Evolutionary conservation across 805 yeast species (phyloP).

Genomic region (Wickerhamiella parazyma): DNA sequence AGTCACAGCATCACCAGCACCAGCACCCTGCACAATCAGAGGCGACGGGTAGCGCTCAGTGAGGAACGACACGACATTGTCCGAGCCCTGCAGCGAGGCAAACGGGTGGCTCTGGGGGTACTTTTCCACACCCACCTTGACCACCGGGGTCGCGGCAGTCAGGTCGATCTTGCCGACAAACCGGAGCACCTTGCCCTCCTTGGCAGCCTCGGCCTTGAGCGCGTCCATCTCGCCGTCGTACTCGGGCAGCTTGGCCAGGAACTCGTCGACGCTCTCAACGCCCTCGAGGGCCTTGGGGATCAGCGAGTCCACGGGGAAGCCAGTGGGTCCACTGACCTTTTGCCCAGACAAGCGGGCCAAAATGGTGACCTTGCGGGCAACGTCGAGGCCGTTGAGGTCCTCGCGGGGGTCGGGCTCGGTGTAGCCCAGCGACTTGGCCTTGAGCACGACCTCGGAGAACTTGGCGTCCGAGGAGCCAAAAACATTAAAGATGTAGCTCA

Average conservation of each 20-base stretch:
- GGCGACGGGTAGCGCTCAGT: conserved; percentile 90
- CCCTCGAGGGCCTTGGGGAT: conserved; percentile 75
- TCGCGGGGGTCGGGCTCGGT: conserved; percentile 99
- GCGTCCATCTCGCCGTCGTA: conserved; percentile 69
- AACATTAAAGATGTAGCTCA: conserved; percentile 89
- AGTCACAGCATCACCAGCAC: conserved; percentile 63
- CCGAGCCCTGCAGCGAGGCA: conserved; percentile 90
- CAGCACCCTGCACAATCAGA: conserved; percentile 94
- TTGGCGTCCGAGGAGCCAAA: conserved; percentile 63
- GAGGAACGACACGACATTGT: conserved; percentile 83
- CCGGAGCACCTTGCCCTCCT: conserved; percentile 76
- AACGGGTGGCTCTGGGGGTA: conserved; percentile 87
- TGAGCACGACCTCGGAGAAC: conserved; percentile 79
- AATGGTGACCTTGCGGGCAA: conserved; percentile 95
- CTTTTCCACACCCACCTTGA: conserved; percentile 77
- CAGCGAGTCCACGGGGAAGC: conserved; percentile 88
- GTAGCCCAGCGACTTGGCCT: conserved; percentile 85
- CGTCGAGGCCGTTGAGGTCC: conserved; percentile 94
- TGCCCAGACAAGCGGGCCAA: conserved; percentile 87
- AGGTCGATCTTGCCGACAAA: conserved; percentile 87
- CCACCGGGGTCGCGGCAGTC: conserved; percentile 36
- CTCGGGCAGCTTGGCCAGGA: conserved; percentile 64
- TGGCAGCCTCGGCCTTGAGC: conserved; percentile 67
- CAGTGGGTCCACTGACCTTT: conserved; percentile 68
- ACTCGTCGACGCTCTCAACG: conserved; percentile 52